Conservation (phyloP, 192 early-diverging fungal genomes). For the Coemansia sp. region DNA sequence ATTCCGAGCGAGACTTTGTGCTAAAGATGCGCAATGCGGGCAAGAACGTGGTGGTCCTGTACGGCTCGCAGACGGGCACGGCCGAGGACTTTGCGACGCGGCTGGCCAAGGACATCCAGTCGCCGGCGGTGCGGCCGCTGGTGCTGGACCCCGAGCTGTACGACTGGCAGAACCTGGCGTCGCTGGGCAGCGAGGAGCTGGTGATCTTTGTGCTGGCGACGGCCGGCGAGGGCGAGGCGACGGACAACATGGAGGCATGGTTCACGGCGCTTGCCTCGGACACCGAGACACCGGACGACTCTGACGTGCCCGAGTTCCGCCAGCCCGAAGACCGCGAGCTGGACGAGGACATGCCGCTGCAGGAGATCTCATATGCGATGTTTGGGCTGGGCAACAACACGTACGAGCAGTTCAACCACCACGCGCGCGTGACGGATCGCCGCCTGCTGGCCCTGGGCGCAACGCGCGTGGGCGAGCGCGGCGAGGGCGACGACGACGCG, state of each 20-base stretch:
- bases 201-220: conserved; percentile 95
- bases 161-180: conserved; percentile 80
- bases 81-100: conserved; percentile 97
- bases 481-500: conserved; percentile 97
- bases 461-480: conserved; percentile 67
- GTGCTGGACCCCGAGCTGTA: conserved; percentile 89
- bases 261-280: conserved; percentile 77
- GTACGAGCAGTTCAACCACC: conserved; percentile 76
- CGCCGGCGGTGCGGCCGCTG: conserved; percentile 68
- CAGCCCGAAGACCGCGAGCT: conserved; percentile 70
- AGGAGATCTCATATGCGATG: conserved; percentile 49
- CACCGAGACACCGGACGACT: conserved; percentile 60
- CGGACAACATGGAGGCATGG: conserved; percentile 95
- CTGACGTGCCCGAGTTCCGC: conserved; percentile 56
- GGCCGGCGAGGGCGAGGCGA: conserved; percentile 96
- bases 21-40: conserved; percentile 54
- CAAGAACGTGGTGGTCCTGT: conserved; percentile 84
- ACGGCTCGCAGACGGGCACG: conserved; percentile 98
- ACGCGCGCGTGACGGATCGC: conserved; percentile 68
- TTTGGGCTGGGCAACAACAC: conserved; percentile 58
- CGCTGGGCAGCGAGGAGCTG: conserved; percentile 61
- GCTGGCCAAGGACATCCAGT: conserved; percentile 74
- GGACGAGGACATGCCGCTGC: conserved; percentile 70
- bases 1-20: conserved; percentile 46
- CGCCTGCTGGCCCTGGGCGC: conserved; percentile 74